Base-by-base conservation (phyloP, 2,329 filamentous ascomycete genomes). In the Raffaelea albimanens region DNA sequence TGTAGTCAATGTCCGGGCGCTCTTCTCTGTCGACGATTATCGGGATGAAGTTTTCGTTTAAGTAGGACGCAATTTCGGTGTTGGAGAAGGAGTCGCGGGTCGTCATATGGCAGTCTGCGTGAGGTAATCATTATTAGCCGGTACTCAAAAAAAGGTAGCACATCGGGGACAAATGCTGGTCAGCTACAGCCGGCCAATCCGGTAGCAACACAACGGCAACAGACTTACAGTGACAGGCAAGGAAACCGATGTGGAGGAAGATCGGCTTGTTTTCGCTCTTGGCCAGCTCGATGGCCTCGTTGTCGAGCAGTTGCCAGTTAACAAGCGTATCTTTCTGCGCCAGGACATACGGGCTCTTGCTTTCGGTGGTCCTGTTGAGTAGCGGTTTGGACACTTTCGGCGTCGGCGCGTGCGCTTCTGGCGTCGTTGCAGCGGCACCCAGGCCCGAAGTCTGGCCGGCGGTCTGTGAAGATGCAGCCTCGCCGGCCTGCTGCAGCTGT, bases 1-100 rank as follows among this genome's bases (percentile, higher is more conserved):
- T 90, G 52, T 86, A 82, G 61, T 98, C 93, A 54, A 97, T 81
- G 61, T 97, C 90, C 9, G 91, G 91, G 22, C 91, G 82, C 66
- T 95, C 88, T 66, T 98, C 93, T 51, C 90, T 81, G 65, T 98
- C 93, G 59, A 97, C 79, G 57, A 96, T 85, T 62, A 97, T 82
- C 4, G 93, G 91, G 40, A 98, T 80, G 63, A 97, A 98, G 49
- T 80, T 78, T 51, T 83, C 73, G 68, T 97, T 98, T 33, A 98
- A 74, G 49, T 95, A 73, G 21, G 78, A 68, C 16, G 93, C 89
- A 51, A 95, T 83, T 53, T 88, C 81, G 2, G 78, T 71, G 56
- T 95, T 87, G 62, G 83, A 83, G 64, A 98, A 97, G 19, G 87
- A 91, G 65, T 98, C 93, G 54, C 85, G 82, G 55, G 87, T 85